These are phyloP conservation scores for Trichosporon inkin DNA, from an alignment of 1,284 basidiomycete genomes.

Conservation along the genomic window DNA sequence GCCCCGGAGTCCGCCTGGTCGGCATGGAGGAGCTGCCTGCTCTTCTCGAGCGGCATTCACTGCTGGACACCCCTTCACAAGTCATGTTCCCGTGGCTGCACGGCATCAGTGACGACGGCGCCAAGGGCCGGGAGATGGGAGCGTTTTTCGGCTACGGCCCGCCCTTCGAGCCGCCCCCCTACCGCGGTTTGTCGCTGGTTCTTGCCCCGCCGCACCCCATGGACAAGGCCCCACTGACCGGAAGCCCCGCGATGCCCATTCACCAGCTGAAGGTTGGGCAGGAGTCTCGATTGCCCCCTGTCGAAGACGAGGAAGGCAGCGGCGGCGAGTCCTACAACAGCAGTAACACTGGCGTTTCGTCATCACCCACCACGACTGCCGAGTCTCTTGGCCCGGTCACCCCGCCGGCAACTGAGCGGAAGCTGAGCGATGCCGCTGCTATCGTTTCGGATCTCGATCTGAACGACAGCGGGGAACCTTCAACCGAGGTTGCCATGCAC, in stretches of 20 bases:
- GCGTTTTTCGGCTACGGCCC: constrained; percentile 48
- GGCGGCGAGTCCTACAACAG: constrained; percentile 7
- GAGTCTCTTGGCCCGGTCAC: constrained; percentile 18
- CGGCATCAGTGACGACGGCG: constrained; percentile 48
- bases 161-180: constrained; percentile 47
- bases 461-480: constrained; percentile 4
- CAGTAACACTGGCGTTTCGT: constrained; percentile 31
- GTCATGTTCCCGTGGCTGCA: constrained; percentile 51
- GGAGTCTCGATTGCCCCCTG: neutral
- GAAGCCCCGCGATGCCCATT: constrained; percentile 10
- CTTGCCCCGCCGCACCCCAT: constrained; percentile 40
- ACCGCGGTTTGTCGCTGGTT: constrained; percentile 45
- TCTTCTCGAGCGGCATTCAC: constrained; percentile 41
- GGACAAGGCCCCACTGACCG: constrained; percentile 19
- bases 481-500: constrained; percentile 45
- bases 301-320: constrained; percentile 1
- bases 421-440: neutral
- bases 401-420: constrained; percentile 1
- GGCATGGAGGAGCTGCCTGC: constrained; percentile 43
- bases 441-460: constrained; percentile 4
- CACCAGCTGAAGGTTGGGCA: neutral
- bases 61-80: constrained; percentile 46
- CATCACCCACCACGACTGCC: constrained; percentile 18
- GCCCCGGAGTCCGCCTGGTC: constrained; percentile 43
- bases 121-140: constrained; percentile 44